A percentile compares a stretch with the other conserved stretches of the same genome.
Evolutionary conservation across 1,284 basidiomycete species (phyloP).

Genomic region (Boletus smithii): DNA sequence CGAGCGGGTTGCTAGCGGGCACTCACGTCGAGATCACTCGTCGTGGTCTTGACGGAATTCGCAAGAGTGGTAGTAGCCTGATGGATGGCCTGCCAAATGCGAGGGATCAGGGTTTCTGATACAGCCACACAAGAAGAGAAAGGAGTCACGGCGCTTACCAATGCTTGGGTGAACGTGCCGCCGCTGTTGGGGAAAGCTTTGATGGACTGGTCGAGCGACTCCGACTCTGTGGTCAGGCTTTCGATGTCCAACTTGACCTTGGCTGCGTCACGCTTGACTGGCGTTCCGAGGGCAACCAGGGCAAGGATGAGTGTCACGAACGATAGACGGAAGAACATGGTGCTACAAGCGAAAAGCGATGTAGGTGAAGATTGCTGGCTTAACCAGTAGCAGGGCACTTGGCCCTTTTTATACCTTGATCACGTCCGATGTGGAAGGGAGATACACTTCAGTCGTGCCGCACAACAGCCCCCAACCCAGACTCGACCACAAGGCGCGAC

Average conservation of each 20-base stretch:
- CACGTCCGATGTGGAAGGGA: not conserved
- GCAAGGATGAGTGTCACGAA: constrained; percentile 11
- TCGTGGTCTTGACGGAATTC: accelerated
- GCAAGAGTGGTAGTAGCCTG: accelerated
- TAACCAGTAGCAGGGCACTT: too few species aligned
- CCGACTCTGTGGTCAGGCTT: accelerated
- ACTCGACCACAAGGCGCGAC: not conserved
- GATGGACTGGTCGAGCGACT: not conserved
- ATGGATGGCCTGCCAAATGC: constrained; percentile 4
- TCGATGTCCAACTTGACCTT: constrained; percentile 1
- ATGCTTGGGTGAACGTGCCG: accelerated
- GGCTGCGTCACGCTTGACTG: constrained; percentile 7
- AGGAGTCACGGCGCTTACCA: not conserved
- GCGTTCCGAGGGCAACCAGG: constrained; percentile 11
- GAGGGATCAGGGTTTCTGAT: not conserved
- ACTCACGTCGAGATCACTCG: constrained; percentile 1
- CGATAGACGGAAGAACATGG: constrained; percentile 12
- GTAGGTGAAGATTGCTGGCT: not conserved
- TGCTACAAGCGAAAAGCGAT: too few species aligned
- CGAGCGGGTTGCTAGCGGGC: not conserved
- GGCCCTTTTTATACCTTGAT: constrained; percentile 5
- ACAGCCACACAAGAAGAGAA: not conserved
- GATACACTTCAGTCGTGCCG: not conserved
- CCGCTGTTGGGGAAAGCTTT: not conserved
- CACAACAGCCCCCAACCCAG: not conserved